Conservation (phyloP, 768 basidiomycete species). For the Postia placenta region DNA sequence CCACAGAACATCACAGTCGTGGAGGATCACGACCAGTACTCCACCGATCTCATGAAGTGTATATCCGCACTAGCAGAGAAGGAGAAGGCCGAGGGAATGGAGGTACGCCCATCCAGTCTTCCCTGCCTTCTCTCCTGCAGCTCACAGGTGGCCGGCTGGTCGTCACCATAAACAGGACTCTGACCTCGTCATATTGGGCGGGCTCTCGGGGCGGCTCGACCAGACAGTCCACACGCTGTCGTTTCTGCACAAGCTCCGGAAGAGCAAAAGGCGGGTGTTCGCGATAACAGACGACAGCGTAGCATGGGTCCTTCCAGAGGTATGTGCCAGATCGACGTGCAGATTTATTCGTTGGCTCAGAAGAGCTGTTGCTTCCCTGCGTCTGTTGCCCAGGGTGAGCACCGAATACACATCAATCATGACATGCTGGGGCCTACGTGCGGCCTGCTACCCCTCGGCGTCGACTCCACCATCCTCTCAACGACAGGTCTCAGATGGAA, state of each 20-base stretch:
- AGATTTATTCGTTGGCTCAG: not conserved
- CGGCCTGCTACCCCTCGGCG: conserved; percentile 89
- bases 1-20: conserved; percentile 61
- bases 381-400: conserved; percentile 59
- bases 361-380: not conserved
- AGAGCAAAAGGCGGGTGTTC: conserved; percentile 50
- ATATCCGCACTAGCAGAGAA: conserved; percentile 52
- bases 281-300: conserved; percentile 88
- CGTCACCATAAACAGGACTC: conserved; percentile 34
- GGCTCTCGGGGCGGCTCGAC: conserved; percentile 86
- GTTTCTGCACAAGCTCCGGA: conserved; percentile 74
- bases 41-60: conserved; percentile 98
- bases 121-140: not conserved
- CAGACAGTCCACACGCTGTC: conserved; percentile 91
- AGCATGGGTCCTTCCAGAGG: conserved; percentile 82
- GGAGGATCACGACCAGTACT: conserved; percentile 66
- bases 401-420: conserved; percentile 73
- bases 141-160: not conserved
- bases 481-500: conserved; percentile 90
- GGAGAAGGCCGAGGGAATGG: conserved; percentile 37
- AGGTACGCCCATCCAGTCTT: conserved; percentile 27
- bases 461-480: conserved; percentile 68
- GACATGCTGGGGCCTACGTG: conserved; percentile 77
- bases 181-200: conserved; percentile 77
- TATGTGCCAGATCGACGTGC: conserved; percentile 26